Percentiles rank a stretch among this genome's conserved stretches.
Evolutionary conservation across 306 rosid genomes (phyloP).

Genomic region (Luffa acutangula): DNA sequence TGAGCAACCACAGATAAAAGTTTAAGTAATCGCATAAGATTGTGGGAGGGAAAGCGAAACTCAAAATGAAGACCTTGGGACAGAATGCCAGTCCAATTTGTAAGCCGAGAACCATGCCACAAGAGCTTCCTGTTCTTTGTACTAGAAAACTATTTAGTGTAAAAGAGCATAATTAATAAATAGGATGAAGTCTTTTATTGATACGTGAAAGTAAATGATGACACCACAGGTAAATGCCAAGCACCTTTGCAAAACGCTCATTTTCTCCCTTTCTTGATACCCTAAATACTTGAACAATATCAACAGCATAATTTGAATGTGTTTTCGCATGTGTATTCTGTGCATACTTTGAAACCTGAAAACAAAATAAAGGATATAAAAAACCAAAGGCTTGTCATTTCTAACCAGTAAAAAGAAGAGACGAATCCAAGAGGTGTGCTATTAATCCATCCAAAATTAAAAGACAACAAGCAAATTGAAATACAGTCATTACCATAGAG

Average conservation of each 20-base stretch:
- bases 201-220: neutral
- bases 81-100: conserved; percentile 95
- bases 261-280: conserved; percentile 57
- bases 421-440: neutral
- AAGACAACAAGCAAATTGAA: neutral
- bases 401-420: neutral
- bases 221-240: conserved; percentile 2
- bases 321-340: conserved; percentile 83
- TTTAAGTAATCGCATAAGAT: neutral
- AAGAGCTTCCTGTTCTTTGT: conserved; percentile 74
- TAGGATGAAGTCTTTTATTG: neutral
- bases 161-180: neutral
- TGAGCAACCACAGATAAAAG: conserved; percentile 5
- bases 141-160: conserved; percentile 47
- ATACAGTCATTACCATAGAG: conserved; percentile 46
- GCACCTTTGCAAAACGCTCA: conserved; percentile 69
- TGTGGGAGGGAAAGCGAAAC: neutral
- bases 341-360: conserved; percentile 66
- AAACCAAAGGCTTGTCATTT: conserved; percentile 14
- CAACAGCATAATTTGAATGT: conserved; percentile 67
- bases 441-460: neutral
- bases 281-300: conserved; percentile 60
- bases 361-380: conserved; percentile 2
- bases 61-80: conserved; percentile 63
- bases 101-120: conserved; percentile 97